These are phyloP conservation scores for Rhizodiscina lignyota DNA, from an alignment of 495 filamentous ascomycete species.

Conservation along the genomic window DNA sequence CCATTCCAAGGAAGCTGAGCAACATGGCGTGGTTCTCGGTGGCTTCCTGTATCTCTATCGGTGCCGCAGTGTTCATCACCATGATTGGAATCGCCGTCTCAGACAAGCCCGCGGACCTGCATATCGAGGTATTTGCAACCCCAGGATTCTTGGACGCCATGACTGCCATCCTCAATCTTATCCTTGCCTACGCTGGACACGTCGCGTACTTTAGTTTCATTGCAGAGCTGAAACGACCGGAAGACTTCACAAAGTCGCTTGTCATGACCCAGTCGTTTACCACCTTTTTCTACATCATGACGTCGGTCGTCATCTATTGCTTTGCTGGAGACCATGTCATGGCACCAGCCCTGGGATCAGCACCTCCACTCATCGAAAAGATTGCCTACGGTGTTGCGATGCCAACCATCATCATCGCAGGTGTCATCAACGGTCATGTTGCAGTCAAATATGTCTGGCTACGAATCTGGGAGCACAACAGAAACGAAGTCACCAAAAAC, in stretches of 20 bases:
- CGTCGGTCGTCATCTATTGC: slow-evolving; percentile 53
- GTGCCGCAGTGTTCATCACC: slow-evolving; percentile 46
- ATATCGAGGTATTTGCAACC: too few species aligned
- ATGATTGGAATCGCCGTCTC: slow-evolving; percentile 33
- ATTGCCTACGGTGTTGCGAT: slow-evolving; percentile 66
- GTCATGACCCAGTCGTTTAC: slow-evolving; percentile 46
- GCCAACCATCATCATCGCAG: slow-evolving; percentile 52
- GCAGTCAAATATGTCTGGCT: slow-evolving; percentile 17
- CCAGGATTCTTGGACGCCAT: slow-evolving; percentile 22
- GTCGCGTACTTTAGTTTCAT: slow-evolving; percentile 64
- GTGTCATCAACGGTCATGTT: slow-evolving; percentile 51
- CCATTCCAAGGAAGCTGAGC: slow-evolving; percentile 47
- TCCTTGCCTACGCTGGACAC: slow-evolving; percentile 59
- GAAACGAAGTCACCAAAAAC: too few species aligned
- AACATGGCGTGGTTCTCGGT: slow-evolving; percentile 46
- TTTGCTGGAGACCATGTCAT: slow-evolving; percentile 53
- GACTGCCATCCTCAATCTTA: slow-evolving; percentile 54
- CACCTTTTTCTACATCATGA: slow-evolving; percentile 49
- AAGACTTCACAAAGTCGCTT: slow-evolving; percentile 34
- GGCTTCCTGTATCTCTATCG: slow-evolving; percentile 45
- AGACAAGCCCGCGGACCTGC: slow-evolving; percentile 3
- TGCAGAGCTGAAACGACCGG: slow-evolving; percentile 55
- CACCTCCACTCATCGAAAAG: slow-evolving; percentile 43
- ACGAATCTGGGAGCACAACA: slow-evolving; percentile 11
- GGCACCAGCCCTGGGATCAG: slow-evolving; percentile 52